Evolutionary conservation across 2,329 filamentous ascomycete species (phyloP).

Genomic region (Mariannaea elegans): DNA sequence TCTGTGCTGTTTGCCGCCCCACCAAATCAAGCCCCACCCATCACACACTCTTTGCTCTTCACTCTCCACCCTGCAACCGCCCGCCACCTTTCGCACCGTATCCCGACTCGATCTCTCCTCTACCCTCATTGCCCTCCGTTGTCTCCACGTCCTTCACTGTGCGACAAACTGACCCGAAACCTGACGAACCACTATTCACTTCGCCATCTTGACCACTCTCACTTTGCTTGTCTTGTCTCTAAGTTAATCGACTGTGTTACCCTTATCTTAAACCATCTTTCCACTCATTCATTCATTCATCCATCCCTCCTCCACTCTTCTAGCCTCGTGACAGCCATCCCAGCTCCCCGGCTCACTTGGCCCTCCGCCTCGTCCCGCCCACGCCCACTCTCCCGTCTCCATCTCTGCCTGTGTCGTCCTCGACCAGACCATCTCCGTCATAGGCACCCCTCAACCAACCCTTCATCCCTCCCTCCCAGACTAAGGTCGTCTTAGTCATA

Average conservation of each 20-base stretch:
- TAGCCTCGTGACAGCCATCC: slow-evolving; percentile 18
- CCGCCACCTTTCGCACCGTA: too few relatives aligned
- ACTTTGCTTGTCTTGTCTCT: background rate
- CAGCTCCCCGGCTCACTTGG: background rate
- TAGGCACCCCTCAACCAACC: slow-evolving; percentile 10
- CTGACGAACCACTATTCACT: background rate
- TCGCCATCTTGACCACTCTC: background rate
- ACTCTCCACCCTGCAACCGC: too few relatives aligned
- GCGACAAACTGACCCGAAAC: too few relatives aligned
- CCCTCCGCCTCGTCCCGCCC: background rate
- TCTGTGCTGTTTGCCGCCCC: too few relatives aligned
- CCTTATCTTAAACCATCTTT: background rate
- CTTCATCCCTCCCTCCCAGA: slow-evolving; percentile 2
- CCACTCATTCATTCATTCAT: background rate
- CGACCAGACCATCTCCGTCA: slow-evolving; percentile 11
- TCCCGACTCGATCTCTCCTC: too few relatives aligned
- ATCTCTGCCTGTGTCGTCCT: slow-evolving; percentile 15
- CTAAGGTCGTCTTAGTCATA: slow-evolving; percentile 21
- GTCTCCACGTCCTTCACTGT: too few relatives aligned
- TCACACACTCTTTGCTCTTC: too few relatives aligned
- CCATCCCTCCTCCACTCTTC: background rate
- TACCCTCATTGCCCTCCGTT: too few relatives aligned
- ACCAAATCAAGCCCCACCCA: too few relatives aligned
- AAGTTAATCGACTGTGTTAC: slow-evolving; percentile 1
- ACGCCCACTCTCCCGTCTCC: background rate